These are phyloP conservation scores for Crassisporium funariophilum DNA, from an alignment of 768 basidiomycete genomes.

Conservation along the genomic window DNA sequence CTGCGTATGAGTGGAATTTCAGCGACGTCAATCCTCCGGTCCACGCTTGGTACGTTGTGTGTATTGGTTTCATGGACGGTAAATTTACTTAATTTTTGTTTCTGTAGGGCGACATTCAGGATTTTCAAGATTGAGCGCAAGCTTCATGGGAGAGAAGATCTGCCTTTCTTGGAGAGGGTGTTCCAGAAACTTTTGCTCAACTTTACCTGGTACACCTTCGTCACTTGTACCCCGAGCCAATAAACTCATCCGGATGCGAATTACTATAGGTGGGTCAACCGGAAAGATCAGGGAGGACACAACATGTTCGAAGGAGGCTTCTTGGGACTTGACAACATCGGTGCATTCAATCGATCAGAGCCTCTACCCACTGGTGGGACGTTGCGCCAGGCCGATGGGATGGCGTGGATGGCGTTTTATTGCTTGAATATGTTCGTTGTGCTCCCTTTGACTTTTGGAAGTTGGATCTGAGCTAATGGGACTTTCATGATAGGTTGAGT, in stretches of 20 bases:
- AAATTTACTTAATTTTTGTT: background rate
- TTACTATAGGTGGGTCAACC: conserved; percentile 87
- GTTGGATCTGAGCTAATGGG: conserved; percentile 2
- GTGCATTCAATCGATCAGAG: conserved; percentile 97
- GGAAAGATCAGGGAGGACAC: conserved; percentile 92
- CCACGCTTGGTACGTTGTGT: conserved; percentile 91
- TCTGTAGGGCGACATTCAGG: conserved; percentile 86
- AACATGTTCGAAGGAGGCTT: conserved; percentile 99
- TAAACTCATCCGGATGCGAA: conserved; percentile 3
- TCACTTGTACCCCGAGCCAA: no score
- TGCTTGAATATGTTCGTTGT: conserved; percentile 94
- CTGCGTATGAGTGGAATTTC: conserved; percentile 99
- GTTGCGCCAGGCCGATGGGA: conserved; percentile 96
- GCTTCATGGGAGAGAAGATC: conserved; percentile 86
- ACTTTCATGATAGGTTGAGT: conserved; percentile 65
- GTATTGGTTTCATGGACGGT: background rate
- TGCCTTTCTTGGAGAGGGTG: conserved; percentile 92
- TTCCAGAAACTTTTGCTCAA: conserved; percentile 97
- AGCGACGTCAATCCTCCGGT: conserved; percentile 98
- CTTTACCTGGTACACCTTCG: conserved; percentile 79
- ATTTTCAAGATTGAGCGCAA: conserved; percentile 99
- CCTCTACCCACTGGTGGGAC: conserved; percentile 92
- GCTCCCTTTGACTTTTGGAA: conserved; percentile 23
- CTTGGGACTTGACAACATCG: conserved; percentile 97
- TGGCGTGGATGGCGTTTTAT: conserved; percentile 99